Conservation (phyloP, 176 grass and related monocot species). For the Ampelocalamus luodianensis region DNA sequence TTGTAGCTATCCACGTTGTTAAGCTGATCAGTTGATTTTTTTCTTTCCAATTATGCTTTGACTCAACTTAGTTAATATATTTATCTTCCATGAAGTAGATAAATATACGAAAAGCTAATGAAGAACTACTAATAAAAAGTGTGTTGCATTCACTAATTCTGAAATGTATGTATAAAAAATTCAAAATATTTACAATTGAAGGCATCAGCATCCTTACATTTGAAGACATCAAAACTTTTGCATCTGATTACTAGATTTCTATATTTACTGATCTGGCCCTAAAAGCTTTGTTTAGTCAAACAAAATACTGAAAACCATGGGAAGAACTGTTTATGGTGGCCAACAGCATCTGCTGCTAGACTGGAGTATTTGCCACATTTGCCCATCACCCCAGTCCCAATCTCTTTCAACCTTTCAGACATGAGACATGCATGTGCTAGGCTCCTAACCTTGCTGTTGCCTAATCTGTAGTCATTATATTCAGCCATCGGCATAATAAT, state of each 20-base stretch:
- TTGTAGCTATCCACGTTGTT: not conserved
- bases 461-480: slow-evolving; percentile 22
- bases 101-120: slow-evolving; percentile 8
- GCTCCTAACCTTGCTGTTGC: not conserved
- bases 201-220: not conserved
- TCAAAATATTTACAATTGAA: not conserved
- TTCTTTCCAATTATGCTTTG: not conserved
- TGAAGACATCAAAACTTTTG: not conserved
- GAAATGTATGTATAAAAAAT: no score
- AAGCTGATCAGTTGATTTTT: not conserved
- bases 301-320: slow-evolving; percentile 9
- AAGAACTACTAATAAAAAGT: not conserved
- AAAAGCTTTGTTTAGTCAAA: slow-evolving; percentile 6
- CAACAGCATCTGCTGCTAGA: not conserved
- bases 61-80: not conserved
- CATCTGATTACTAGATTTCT: not conserved
- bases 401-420: slow-evolving; percentile 2
- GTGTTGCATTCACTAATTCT: not conserved
- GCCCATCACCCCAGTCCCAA: not conserved
- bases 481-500: not conserved
- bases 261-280: slow-evolving; percentile 10
- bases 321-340: not conserved
- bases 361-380: slow-evolving; percentile 15
- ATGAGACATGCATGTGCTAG: slow-evolving; percentile 4
- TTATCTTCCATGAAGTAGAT: slow-evolving; percentile 18